Base-by-base conservation (phyloP, 2,329 filamentous ascomycete species). In the Apiospora pterosperma region DNA sequence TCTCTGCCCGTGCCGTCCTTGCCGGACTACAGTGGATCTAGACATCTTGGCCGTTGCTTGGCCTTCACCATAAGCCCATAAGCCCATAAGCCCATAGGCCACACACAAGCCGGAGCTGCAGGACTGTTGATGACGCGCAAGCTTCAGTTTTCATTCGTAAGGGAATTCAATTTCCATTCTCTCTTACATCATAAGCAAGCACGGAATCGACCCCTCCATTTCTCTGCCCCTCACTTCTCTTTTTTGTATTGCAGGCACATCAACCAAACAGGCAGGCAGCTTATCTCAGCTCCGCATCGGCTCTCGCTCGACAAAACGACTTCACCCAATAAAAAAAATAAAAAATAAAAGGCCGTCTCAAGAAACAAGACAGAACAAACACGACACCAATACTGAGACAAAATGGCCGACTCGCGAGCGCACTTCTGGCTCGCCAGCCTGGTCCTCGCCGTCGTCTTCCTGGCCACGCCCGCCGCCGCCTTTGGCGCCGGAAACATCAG, bases 401-500 rank as follows among this genome's bases (percentile, higher is more conserved):
- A 34, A 21, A 55, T 55, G 48, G 48, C 48, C 36, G 59, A 61
- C 36, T 41, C 59, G 14, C 59, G 59, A 61, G 36, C 59, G 7
- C 59, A 41, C 36, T 36, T 61, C 59, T 61, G 59, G 59, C 59
- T 61, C 23, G 59, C 39, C 59, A 41, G 59, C 59, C 59, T 61
- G 23, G 7, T 55, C 48, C 59, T 61, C 23, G 39, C 39, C 36
- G 59, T 61, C 59, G 59, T 61, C 36, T 61, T 21, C 23, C 59
- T 61, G 23, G 59, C 59, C 59, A 61, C 11, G 23, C 59, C 59
- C 14, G 86, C 87, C 41, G 83, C 90, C 69, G 92, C 92, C 63
- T 97, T 97, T 75, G 93, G 93, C 70, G 93, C 93, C 72, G 93
- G 93, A 67, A 97, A 96, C 78, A 96, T 97, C 76, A 92, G 91